Evolutionary conservation across 2,329 filamentous ascomycete species (phyloP).

Genomic region (Alternaria sp.): DNA sequence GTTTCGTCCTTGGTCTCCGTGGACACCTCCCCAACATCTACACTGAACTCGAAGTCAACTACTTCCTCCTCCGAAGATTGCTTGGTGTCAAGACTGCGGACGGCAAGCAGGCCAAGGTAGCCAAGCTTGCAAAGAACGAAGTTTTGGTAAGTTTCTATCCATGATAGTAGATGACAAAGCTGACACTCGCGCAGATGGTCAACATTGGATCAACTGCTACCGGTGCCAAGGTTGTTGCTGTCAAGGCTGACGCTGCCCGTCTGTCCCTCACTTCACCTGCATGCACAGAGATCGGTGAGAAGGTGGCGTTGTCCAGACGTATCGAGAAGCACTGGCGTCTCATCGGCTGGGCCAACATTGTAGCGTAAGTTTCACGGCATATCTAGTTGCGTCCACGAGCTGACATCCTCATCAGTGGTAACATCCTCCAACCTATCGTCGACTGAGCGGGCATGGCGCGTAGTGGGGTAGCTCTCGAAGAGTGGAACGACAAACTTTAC

Average conservation of each 20-base stretch:
- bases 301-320: slow-evolving; percentile 93
- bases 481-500: slow-evolving; percentile 17
- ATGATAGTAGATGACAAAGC: neutral
- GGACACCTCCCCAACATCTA: slow-evolving; percentile 95
- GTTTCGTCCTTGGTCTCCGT: slow-evolving; percentile 94
- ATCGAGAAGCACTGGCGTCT: slow-evolving; percentile 96
- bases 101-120: slow-evolving; percentile 99
- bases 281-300: slow-evolving; percentile 96
- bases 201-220: slow-evolving; percentile 98
- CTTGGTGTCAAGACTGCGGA: slow-evolving; percentile 97
- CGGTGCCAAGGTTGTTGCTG: slow-evolving; percentile 94
- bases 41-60: slow-evolving; percentile 96
- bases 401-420: slow-evolving; percentile 40
- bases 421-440: slow-evolving; percentile 47
- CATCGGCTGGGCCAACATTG: slow-evolving; percentile 53
- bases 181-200: slow-evolving; percentile 70
- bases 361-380: slow-evolving; percentile 44
- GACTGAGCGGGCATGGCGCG: slow-evolving; percentile 21
- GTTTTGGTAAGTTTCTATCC: slow-evolving; percentile 64
- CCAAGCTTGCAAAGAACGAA: slow-evolving; percentile 97
- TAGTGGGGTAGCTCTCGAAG: slow-evolving; percentile 6
- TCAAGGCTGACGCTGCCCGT: slow-evolving; percentile 97
- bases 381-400: slow-evolving; percentile 1
- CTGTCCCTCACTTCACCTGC: slow-evolving; percentile 90
- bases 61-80: slow-evolving; percentile 92